Evolutionary conservation across 441 rosid species (phyloP), one percentile per base, ranked within the genome.

Genomic region (Pelargonium australe): DNA sequence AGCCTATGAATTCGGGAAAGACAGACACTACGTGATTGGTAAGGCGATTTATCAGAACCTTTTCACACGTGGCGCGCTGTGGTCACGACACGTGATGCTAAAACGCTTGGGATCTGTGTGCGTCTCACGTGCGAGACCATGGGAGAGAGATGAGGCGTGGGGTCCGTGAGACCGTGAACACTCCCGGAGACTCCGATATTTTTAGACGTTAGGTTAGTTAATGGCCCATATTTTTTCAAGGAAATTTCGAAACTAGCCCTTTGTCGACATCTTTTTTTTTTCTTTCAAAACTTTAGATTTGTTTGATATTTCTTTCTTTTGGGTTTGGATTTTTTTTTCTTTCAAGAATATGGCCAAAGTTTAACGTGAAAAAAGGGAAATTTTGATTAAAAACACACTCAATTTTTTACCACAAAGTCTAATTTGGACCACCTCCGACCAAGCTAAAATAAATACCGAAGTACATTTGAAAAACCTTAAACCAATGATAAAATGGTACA

Each of bases 71-170:
- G 89, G 73, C 49, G 4, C 8, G 0, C 14, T 12, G 2, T 68
- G 19, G 75, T 70, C 63, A n/a, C 81, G 61, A 80, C 89, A 79
- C 84, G 85, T 75, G 63, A 7, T 10, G 57, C 2, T 44, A n/a
- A 57, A 82, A 80, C 51, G 72, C 66, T 63, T 57, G 80, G 68
- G 40, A 65, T 7, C 23, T 17, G 69, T 31, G 49, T 31, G 64
- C 1, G 43, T 1, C 66, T 74, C 85, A 81, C 82, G 81, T 80
- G 82, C 76, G 55, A 58, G 43, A 53, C 5, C 64, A 31, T 8
- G 45, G 45, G 72, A 40, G 14, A 12, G n/a, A 25, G 68, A 45
- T 58, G 72, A 9, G 19, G 65, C 71, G 66, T 69, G 66, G 70
- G 76, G 67, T 65, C 72, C 76, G 76, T 62, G 80, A 58, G 7